These are phyloP conservation scores for Orobanche coerulescens DNA, from an alignment of 257 asterid genomes.

Conservation along the genomic window DNA sequence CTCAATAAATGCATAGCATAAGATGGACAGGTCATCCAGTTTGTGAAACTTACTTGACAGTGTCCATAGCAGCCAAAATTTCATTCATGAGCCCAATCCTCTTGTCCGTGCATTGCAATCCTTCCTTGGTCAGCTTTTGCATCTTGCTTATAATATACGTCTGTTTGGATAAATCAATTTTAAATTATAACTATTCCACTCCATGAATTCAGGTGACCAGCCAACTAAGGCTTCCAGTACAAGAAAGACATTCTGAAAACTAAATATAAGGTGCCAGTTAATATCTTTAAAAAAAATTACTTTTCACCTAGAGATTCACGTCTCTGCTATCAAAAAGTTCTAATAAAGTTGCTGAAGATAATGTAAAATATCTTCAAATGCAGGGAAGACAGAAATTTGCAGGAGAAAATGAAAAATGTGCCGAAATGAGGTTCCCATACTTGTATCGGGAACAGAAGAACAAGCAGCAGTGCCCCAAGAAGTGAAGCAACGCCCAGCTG, in stretches of 20 bases:
- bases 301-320: background rate
- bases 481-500: slow-evolving; percentile 81
- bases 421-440: slow-evolving; percentile 28
- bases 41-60: slow-evolving; percentile 63
- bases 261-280: slow-evolving; percentile 2
- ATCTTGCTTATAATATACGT: slow-evolving; percentile 76
- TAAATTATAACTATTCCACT: slow-evolving; percentile 18
- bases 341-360: no score
- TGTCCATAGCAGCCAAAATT: slow-evolving; percentile 97
- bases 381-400: background rate
- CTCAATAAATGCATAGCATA: slow-evolving; percentile 19
- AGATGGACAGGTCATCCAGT: slow-evolving; percentile 6
- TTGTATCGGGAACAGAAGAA: slow-evolving; percentile 80
- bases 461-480: slow-evolving; percentile 80
- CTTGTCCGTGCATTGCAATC: slow-evolving; percentile 85
- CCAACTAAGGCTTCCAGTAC: slow-evolving; percentile 4
- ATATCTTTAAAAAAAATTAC: background rate
- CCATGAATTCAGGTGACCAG: slow-evolving; percentile 11
- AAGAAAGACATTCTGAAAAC: background rate
- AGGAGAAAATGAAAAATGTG: background rate
- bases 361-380: no score
- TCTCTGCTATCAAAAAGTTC: no score
- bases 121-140: slow-evolving; percentile 86
- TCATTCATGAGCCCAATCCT: slow-evolving; percentile 97
- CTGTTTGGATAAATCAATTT: slow-evolving; percentile 39